Percentiles rank a stretch among this genome's conserved stretches.
These are phyloP conservation scores for Heliamphora pulchella DNA, from an alignment of 179 eudicot genomes.

Conservation along the genomic window DNA sequence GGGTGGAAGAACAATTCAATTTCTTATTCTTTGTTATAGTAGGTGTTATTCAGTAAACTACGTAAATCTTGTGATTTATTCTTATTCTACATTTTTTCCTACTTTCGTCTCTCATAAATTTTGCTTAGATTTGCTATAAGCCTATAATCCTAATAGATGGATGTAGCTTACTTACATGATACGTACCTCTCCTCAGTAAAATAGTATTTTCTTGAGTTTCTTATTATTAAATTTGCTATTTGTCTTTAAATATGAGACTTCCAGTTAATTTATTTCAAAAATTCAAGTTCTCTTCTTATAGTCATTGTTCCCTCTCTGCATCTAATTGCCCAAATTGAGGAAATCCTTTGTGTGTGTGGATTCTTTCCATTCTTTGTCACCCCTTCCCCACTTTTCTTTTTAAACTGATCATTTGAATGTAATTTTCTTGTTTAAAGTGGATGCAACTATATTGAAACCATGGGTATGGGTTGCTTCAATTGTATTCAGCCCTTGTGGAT, in stretches of 20 bases:
- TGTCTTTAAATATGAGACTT: not conserved
- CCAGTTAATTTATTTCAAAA: not conserved
- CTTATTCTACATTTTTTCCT: too few relatives aligned
- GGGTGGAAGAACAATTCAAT: too few relatives aligned
- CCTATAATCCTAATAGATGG: not conserved
- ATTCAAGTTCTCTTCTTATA: not conserved
- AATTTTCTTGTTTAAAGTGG: not conserved
- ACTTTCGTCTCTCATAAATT: too few relatives aligned
- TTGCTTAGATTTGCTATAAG: too few relatives aligned
- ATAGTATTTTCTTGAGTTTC: not conserved
- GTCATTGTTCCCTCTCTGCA: not conserved
- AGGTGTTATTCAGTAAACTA: too few relatives aligned
- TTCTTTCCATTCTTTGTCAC: not conserved
- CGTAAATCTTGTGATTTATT: too few relatives aligned
- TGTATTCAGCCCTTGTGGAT: slow-evolving; percentile 11
- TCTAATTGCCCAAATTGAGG: not conserved
- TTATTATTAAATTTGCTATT: not conserved
- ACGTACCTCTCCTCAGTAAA: not conserved
- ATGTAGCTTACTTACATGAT: not conserved
- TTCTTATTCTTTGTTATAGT: too few relatives aligned
- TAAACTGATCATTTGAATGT: not conserved
- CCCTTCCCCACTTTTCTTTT: not conserved
- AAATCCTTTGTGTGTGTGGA: not conserved
- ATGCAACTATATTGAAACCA: slow-evolving; percentile 11
- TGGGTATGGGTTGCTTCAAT: not conserved